Conservation (phyloP, 371 early-diverging fungal species). For the Rhizopus delemar region DNA sequence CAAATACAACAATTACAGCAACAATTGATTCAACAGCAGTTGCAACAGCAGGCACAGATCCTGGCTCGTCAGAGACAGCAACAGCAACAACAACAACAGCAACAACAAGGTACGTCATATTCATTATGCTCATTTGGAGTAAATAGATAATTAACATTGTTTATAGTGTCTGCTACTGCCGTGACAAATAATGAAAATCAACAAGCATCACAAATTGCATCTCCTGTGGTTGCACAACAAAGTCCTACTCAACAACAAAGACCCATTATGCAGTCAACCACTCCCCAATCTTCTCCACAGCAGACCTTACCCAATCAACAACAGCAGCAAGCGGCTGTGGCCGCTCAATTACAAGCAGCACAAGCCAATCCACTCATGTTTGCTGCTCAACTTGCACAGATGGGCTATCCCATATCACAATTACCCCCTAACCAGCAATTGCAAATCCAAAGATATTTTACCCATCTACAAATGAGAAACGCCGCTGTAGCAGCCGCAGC, state of each 20-base stretch:
- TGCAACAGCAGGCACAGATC: slow-evolving; percentile 11
- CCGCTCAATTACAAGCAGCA: slow-evolving; percentile 29
- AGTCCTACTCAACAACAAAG: slow-evolving; percentile 15
- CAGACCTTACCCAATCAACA: slow-evolving; percentile 24
- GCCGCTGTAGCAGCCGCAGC: slow-evolving; percentile 29
- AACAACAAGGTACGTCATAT: slow-evolving; percentile 14
- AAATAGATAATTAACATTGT: background rate
- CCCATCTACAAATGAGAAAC: slow-evolving; percentile 44
- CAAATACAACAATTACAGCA: slow-evolving; percentile 9
- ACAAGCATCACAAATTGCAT: slow-evolving; percentile 24
- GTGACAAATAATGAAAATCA: slow-evolving; percentile 13
- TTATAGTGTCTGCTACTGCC: slow-evolving; percentile 9
- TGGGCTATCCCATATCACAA: slow-evolving; percentile 50
- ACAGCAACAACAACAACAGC: slow-evolving; percentile 14
- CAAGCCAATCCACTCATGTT: slow-evolving; percentile 37
- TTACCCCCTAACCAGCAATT: slow-evolving; percentile 41
- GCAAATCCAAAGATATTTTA: slow-evolving; percentile 42
- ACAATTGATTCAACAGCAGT: slow-evolving; percentile 12
- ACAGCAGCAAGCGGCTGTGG: slow-evolving; percentile 21
- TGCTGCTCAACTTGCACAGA: slow-evolving; percentile 47
- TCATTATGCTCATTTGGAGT: no score
- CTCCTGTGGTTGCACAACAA: slow-evolving; percentile 13
- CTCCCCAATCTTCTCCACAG: slow-evolving; percentile 26
- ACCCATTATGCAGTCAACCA: slow-evolving; percentile 4
- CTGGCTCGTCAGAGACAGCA: slow-evolving; percentile 17